phyloP scores from a whole-genome alignment of 495 filamentous ascomycete genomes.

The Pyrenula aspistea region DNA sequence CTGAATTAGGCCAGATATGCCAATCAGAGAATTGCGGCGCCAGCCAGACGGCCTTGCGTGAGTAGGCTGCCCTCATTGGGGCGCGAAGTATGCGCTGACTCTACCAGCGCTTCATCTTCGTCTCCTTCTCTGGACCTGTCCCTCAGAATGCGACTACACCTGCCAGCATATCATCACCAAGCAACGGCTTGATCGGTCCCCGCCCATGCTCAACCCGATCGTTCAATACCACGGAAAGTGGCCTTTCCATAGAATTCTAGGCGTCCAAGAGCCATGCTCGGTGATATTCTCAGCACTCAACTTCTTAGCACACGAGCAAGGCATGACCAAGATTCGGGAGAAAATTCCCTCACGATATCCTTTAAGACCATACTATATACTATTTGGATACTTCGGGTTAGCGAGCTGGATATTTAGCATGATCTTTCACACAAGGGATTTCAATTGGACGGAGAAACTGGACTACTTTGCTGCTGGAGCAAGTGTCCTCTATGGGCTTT shows the following conservation, averaged over 20 bases:
- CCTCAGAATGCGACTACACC: slow-evolving; percentile 91
- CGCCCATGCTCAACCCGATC: slow-evolving; percentile 50
- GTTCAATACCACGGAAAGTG: slow-evolving; percentile 99
- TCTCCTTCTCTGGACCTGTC: slow-evolving; percentile 52
- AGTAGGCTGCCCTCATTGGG: slow-evolving; percentile 7
- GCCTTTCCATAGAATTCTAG: slow-evolving; percentile 82
- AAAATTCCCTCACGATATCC: slow-evolving; percentile 60
- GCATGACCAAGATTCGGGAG: slow-evolving; percentile 56
- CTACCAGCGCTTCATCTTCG: slow-evolving; percentile 33
- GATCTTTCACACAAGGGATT: slow-evolving; percentile 86
- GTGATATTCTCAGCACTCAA: slow-evolving; percentile 91
- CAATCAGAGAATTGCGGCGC: slow-evolving; percentile 62
- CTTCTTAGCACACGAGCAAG: slow-evolving; percentile 72
- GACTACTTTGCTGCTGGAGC: slow-evolving; percentile 95
- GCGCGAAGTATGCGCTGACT: slow-evolving; percentile 2
- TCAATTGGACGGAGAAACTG: slow-evolving; percentile 73
- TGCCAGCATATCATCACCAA: slow-evolving; percentile 92
- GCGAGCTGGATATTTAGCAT: slow-evolving; percentile 78
- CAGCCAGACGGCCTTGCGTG: slow-evolving; percentile 35
- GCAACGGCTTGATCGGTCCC: slow-evolving; percentile 50
- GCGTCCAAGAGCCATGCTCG: slow-evolving; percentile 87
- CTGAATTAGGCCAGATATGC: slow-evolving; percentile 51
- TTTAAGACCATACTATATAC: slow-evolving; percentile 67
- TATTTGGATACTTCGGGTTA: slow-evolving; percentile 71
- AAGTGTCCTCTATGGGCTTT: slow-evolving; percentile 81